Percentiles rank a stretch among this genome's conserved stretches.
Conservation (phyloP, 495 filamentous ascomycete species). For the Lepidopterella palustris region DNA sequence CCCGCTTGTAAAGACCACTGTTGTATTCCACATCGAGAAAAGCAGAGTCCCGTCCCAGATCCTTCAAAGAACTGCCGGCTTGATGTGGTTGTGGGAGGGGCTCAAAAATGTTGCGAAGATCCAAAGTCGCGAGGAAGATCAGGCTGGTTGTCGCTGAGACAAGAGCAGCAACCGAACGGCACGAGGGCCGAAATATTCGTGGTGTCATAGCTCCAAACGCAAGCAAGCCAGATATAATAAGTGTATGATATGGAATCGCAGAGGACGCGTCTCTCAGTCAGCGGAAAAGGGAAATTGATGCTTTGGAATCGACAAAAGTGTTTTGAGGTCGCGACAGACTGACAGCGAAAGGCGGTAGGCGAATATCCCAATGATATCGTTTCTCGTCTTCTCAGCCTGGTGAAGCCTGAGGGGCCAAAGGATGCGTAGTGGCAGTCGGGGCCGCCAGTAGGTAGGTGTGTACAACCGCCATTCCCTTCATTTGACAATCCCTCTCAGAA, state of each 20-base stretch:
- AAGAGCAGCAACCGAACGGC: neutral
- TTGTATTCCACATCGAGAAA: neutral
- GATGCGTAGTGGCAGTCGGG: too few relatives aligned
- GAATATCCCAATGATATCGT: too few relatives aligned
- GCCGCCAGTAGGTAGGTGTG: too few relatives aligned
- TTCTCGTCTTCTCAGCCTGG: too few relatives aligned
- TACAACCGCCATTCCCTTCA: too few relatives aligned
- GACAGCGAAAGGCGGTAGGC: too few relatives aligned
- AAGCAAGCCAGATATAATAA: neutral
- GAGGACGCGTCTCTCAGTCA: neutral
- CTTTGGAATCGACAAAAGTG: too few relatives aligned
- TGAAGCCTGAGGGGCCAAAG: too few relatives aligned
- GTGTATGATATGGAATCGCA: neutral
- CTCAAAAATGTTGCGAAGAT: neutral
- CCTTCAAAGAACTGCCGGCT: neutral
- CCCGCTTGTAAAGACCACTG: slow-evolving; percentile 7
- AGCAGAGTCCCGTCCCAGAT: neutral
- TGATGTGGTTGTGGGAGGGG: neutral
- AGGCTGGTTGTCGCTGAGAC: neutral
- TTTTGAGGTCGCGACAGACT: too few relatives aligned
- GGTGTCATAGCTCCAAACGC: neutral
- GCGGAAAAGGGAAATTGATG: too few relatives aligned
- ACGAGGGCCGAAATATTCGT: neutral
- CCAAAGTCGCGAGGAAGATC: neutral
- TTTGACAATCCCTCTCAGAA: too few relatives aligned